Evolutionary conservation across 768 basidiomycete genomes (phyloP).

Genomic region (Tephrocybe sp.): DNA sequence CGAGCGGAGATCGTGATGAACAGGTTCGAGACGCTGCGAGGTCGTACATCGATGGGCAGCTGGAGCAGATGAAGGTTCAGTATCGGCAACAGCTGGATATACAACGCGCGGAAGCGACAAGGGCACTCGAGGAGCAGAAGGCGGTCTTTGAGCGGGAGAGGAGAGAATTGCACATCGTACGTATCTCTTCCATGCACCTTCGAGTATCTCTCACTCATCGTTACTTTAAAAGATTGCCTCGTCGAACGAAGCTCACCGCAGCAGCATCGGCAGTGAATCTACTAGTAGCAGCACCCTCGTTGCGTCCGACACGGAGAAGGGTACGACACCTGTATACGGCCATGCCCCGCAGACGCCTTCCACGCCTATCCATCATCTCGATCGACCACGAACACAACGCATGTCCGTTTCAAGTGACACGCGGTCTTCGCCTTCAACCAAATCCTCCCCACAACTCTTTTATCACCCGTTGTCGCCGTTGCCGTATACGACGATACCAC

Average conservation of each 20-base stretch:
- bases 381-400: constrained; percentile 1
- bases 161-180: constrained; percentile 14
- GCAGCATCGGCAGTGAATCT: constrained; percentile 7
- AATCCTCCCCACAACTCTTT: background rate
- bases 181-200: background rate
- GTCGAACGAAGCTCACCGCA: constrained; percentile 1
- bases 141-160: constrained; percentile 14
- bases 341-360: background rate
- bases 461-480: background rate
- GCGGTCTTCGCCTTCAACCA: background rate
- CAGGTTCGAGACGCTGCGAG: constrained; percentile 2
- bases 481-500: constrained; percentile 2
- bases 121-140: constrained; percentile 18
- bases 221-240: constrained; percentile 2
- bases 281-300: constrained; percentile 5
- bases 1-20: background rate
- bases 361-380: background rate
- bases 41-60: constrained; percentile 14
- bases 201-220: background rate
- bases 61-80: constrained; percentile 16
- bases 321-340: background rate
- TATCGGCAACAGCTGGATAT: constrained; percentile 16
- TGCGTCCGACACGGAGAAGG: constrained; percentile 5
- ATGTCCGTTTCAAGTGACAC: background rate
- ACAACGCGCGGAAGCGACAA: constrained; percentile 10